Evolutionary conservation across 495 filamentous ascomycete genomes (phyloP).

Genomic region (Penicillium angulare): DNA sequence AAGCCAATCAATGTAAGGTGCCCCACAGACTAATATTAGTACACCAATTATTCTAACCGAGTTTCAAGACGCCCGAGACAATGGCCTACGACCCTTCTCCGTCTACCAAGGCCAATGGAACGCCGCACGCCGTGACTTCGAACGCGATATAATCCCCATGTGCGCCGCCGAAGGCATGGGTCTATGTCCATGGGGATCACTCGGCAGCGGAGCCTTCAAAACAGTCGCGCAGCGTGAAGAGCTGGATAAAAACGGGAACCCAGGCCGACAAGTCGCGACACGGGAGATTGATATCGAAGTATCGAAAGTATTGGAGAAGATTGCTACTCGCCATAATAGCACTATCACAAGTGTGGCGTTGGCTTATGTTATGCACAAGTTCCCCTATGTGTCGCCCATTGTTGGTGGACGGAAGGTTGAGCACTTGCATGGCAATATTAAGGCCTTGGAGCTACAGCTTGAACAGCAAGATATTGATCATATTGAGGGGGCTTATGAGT

Average conservation of each 20-base stretch:
- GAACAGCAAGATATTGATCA: constrained; percentile 60
- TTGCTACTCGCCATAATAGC: constrained; percentile 56
- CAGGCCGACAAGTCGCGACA: constrained; percentile 15
- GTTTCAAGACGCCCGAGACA: constrained; percentile 49
- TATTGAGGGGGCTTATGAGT: constrained; percentile 60
- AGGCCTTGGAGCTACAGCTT: constrained; percentile 57
- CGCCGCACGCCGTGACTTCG: constrained; percentile 50
- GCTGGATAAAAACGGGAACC: constrained; percentile 16
- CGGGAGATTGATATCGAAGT: constrained; percentile 31
- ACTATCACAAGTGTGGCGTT: constrained; percentile 53
- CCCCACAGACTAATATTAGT: too few relatives aligned
- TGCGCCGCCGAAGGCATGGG: constrained; percentile 52
- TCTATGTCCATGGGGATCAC: constrained; percentile 53
- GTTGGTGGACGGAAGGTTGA: constrained; percentile 64
- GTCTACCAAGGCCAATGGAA: constrained; percentile 68
- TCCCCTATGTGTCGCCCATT: constrained; percentile 76
- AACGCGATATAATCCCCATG: constrained; percentile 60
- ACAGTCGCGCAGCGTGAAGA: constrained; percentile 20
- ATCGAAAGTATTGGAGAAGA: constrained; percentile 54
- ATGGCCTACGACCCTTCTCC: constrained; percentile 60
- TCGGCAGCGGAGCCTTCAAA: constrained; percentile 48
- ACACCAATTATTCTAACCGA: neutral
- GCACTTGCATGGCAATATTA: constrained; percentile 68
- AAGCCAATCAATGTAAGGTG: constrained; percentile 43
- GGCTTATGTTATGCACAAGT: constrained; percentile 72